Conservation (phyloP, 164 flowering plant species). For the Sedum album region DNA sequence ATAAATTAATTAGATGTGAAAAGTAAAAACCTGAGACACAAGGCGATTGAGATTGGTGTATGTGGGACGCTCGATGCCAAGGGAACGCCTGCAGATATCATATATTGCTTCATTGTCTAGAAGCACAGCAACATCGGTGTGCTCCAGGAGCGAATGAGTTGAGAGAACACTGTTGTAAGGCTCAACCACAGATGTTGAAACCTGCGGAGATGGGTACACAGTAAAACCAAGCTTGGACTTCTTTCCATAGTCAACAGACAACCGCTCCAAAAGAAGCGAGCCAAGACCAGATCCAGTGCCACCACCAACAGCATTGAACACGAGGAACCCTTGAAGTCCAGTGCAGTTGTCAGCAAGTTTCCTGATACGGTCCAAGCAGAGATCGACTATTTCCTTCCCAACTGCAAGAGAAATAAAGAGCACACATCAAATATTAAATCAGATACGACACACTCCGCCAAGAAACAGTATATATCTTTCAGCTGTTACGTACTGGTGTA, state of each 20-base stretch:
- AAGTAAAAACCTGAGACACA: slow-evolving; percentile 36
- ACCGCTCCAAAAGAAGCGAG: slow-evolving; percentile 46
- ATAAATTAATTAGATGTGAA: not conserved
- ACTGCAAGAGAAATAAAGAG: slow-evolving; percentile 17
- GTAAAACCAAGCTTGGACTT: slow-evolving; percentile 47
- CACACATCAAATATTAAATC: not conserved
- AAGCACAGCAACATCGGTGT: too few species aligned
- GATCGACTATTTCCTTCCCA: slow-evolving; percentile 56
- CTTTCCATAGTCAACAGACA: slow-evolving; percentile 49
- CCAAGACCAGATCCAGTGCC: slow-evolving; percentile 56
- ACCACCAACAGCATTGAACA: slow-evolving; percentile 53
- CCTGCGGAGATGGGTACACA: slow-evolving; percentile 48
- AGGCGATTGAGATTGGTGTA: slow-evolving; percentile 54
- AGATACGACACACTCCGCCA: not conserved
- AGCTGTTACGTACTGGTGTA: slow-evolving; percentile 34
- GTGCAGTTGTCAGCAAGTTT: slow-evolving; percentile 56
- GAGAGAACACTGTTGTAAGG: too few species aligned
- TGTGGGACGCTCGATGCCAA: slow-evolving; percentile 50
- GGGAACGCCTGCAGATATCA: slow-evolving; percentile 48
- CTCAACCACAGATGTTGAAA: slow-evolving; percentile 55
- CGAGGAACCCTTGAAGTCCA: slow-evolving; percentile 51
- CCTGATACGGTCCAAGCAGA: slow-evolving; percentile 42
- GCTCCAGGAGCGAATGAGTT: too few species aligned
- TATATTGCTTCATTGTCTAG: too few species aligned
- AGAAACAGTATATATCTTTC: not conserved